Evolutionary conservation across 2,329 filamentous ascomycete species (phyloP).

Genomic region (Phialemoniopsis sp.): DNA sequence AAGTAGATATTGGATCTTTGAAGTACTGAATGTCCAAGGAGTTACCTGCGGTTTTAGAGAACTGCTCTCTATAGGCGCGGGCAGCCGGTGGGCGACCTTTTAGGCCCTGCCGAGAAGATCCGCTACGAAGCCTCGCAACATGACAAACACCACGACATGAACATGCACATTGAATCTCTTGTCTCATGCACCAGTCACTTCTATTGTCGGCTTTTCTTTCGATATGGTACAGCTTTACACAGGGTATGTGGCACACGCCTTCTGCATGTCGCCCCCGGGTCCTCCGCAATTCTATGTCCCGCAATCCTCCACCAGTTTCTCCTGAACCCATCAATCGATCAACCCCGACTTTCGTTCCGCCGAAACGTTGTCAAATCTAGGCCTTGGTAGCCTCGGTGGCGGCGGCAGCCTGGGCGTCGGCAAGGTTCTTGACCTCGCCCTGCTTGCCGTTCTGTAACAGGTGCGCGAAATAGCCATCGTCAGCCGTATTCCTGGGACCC

Average conservation of each 20-base stretch:
- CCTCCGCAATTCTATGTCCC: background rate
- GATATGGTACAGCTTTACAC: slow-evolving; percentile 6
- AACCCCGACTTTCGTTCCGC: slow-evolving; percentile 6
- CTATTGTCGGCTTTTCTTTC: background rate
- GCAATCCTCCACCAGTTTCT: background rate
- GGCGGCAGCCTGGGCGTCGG: slow-evolving; percentile 44
- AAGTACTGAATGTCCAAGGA: too few relatives aligned
- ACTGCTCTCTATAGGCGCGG: too few relatives aligned
- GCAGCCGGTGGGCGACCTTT: too few relatives aligned
- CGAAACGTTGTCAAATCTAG: background rate
- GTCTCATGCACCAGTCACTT: background rate
- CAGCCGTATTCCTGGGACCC: background rate
- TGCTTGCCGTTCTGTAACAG: slow-evolving; percentile 86
- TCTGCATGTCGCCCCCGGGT: background rate
- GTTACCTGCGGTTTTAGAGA: too few relatives aligned
- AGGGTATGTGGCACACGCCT: background rate
- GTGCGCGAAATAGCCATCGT: slow-evolving; percentile 11
- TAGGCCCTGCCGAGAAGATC: too few relatives aligned
- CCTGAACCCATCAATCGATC: background rate
- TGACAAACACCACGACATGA: background rate
- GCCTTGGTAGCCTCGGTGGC: slow-evolving; percentile 23
- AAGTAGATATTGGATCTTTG: too few relatives aligned
- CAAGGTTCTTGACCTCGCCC: slow-evolving; percentile 75
- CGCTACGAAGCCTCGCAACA: too few relatives aligned
- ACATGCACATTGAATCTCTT: background rate